Evolutionary conservation across 164 flowering plant species (phyloP).

Genomic region (Dillenia suffruticosa): DNA sequence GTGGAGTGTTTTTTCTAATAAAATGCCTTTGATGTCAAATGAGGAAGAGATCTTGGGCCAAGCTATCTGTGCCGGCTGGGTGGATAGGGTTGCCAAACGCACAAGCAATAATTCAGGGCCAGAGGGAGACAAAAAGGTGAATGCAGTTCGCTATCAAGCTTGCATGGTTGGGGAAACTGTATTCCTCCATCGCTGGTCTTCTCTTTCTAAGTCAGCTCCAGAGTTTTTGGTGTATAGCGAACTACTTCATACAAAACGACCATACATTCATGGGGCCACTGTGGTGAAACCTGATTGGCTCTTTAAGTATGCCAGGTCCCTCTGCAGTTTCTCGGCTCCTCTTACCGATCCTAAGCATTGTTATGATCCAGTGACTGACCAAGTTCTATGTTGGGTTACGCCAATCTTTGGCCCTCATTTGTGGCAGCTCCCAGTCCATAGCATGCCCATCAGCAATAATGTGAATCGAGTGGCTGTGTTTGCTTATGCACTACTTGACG

Average conservation of each 20-base stretch:
- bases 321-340: conserved; percentile 70
- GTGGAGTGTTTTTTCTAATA: conserved; percentile 57
- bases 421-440: conserved; percentile 74
- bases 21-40: conserved; percentile 41
- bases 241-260: conserved; percentile 59
- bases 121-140: conserved; percentile 42
- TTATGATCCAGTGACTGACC: conserved; percentile 59
- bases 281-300: conserved; percentile 80
- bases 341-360: conserved; percentile 67
- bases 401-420: conserved; percentile 72
- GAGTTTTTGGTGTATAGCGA: conserved; percentile 86
- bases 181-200: conserved; percentile 74
- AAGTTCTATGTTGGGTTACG: conserved; percentile 47
- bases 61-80: conserved; percentile 99
- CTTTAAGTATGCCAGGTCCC: conserved; percentile 51
- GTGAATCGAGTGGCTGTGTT: conserved; percentile 47
- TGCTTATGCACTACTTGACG: conserved; percentile 78
- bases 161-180: conserved; percentile 68
- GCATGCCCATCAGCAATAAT: conserved; percentile 39
- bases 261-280: conserved; percentile 94
- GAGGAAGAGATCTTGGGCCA: conserved; percentile 80
- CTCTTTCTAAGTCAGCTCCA: conserved; percentile 60
- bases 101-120: conserved; percentile 28
- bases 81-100: conserved; percentile 83
- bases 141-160: conserved; percentile 67